A percentile compares a stretch with the other conserved stretches of the same genome.
Evolutionary conservation across 2,329 filamentous ascomycete genomes (phyloP).

Genomic region (Colletotrichum shisoi): DNA sequence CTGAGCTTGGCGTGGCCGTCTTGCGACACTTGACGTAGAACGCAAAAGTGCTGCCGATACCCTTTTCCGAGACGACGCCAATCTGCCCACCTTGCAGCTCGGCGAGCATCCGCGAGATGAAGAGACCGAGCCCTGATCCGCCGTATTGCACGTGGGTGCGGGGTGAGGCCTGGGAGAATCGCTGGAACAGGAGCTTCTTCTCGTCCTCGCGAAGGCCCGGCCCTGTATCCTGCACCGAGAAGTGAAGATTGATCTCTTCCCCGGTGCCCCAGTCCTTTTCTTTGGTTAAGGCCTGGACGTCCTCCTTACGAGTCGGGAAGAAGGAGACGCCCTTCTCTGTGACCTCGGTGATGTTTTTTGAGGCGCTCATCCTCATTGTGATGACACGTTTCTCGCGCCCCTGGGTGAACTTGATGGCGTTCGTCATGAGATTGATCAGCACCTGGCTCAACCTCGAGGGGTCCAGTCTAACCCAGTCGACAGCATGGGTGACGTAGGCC

Average conservation of each 20-base stretch:
- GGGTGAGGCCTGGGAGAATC: slow-evolving; percentile 73
- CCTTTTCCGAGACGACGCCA: slow-evolving; percentile 72
- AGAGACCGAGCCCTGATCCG: slow-evolving; percentile 74
- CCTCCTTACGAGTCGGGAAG: slow-evolving; percentile 56
- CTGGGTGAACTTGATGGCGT: slow-evolving; percentile 71
- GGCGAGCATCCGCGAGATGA: slow-evolving; percentile 78
- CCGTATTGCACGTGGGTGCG: slow-evolving; percentile 77
- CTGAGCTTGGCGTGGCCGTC: slow-evolving; percentile 53
- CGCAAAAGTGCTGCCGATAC: slow-evolving; percentile 75
- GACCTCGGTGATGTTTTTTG: slow-evolving; percentile 57
- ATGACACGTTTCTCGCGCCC: slow-evolving; percentile 67
- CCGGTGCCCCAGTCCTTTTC: slow-evolving; percentile 74
- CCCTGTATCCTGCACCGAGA: slow-evolving; percentile 76
- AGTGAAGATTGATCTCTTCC: slow-evolving; percentile 74
- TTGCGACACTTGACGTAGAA: slow-evolving; percentile 77
- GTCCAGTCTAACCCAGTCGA: slow-evolving; percentile 78
- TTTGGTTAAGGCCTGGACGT: slow-evolving; percentile 57
- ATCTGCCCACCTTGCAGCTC: slow-evolving; percentile 82
- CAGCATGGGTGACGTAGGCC: slow-evolving; percentile 68
- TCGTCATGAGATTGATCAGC: slow-evolving; percentile 77
- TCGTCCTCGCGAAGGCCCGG: slow-evolving; percentile 71
- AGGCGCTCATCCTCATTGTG: slow-evolving; percentile 70
- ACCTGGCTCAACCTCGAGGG: slow-evolving; percentile 78
- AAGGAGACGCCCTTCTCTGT: slow-evolving; percentile 55
- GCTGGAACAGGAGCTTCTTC: slow-evolving; percentile 71